Conservation (phyloP, 2,329 filamentous ascomycete species). For the Penicillium sp. region DNA sequence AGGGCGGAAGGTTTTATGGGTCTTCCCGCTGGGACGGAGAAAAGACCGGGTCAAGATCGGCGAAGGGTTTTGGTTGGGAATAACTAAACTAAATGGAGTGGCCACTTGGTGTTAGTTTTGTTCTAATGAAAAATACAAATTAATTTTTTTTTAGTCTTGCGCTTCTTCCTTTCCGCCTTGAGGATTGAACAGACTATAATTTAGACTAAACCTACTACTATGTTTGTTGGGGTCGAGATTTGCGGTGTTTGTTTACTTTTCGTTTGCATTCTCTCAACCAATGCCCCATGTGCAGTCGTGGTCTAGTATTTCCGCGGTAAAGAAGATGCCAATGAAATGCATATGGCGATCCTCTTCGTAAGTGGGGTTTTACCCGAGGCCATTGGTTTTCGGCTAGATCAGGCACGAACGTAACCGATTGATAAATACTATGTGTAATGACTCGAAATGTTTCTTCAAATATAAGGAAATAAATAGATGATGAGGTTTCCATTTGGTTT, state of each 20-base stretch:
- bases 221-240: not conserved
- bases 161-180: not conserved
- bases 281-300: conserved; percentile 11
- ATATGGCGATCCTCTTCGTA: conserved; percentile 9
- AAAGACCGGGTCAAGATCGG: conserved; percentile 14
- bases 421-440: not conserved
- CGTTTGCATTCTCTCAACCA: not conserved
- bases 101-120: not conserved
- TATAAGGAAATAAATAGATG: not conserved
- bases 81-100: not conserved
- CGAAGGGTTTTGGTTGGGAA: not conserved
- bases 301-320: conserved; percentile 7
- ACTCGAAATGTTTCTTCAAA: not conserved
- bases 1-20: not conserved
- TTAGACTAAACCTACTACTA: not conserved
- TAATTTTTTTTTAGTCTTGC: not conserved
- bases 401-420: not conserved
- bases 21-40: conserved; percentile 1
- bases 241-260: not conserved
- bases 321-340: conserved; percentile 11
- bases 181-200: not conserved
- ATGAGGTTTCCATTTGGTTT: not conserved
- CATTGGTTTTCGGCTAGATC: conserved; percentile 5
- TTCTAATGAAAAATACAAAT: too few relatives aligned
- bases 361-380: conserved; percentile 22